phyloP scores from a whole-genome alignment of 176 grass and related monocot species.

The Oryza australiensis region DNA sequence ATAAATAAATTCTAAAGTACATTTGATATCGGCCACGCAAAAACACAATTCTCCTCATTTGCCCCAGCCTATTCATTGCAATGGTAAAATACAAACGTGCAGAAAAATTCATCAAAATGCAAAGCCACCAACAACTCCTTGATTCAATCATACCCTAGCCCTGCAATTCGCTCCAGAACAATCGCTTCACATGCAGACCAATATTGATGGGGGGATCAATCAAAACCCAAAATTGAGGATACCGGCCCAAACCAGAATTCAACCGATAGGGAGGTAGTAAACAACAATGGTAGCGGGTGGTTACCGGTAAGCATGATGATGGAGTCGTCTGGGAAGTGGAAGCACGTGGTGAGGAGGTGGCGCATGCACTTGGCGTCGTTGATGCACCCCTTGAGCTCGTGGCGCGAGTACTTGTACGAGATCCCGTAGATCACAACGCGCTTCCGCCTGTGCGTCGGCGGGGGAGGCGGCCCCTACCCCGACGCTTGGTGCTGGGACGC shows the following conservation, averaged over 20 bases:
- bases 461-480: constrained; percentile 55
- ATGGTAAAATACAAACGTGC: neutral
- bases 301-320: constrained; percentile 96
- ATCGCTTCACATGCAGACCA: too few species aligned
- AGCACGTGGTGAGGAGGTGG: too few species aligned
- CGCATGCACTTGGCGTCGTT: too few species aligned
- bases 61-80: neutral
- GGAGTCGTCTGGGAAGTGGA: constrained; percentile 83
- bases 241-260: neutral
- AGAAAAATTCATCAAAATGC: neutral
- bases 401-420: constrained; percentile 81
- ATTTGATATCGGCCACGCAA: neutral
- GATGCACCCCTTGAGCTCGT: constrained; percentile 96
- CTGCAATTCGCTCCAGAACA: too few species aligned
- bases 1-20: too few species aligned
- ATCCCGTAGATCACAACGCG: constrained; percentile 91
- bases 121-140: constrained; percentile 11
- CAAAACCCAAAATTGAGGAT: constrained; percentile 25
- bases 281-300: neutral
- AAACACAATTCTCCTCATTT: neutral
- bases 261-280: neutral
- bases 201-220: constrained; percentile 13
- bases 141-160: constrained; percentile 2
- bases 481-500: neutral
- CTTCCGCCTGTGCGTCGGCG: constrained; percentile 78